Base-by-base conservation (phyloP, 2,329 filamentous ascomycete species). In the Epichloe brachyelytri region DNA sequence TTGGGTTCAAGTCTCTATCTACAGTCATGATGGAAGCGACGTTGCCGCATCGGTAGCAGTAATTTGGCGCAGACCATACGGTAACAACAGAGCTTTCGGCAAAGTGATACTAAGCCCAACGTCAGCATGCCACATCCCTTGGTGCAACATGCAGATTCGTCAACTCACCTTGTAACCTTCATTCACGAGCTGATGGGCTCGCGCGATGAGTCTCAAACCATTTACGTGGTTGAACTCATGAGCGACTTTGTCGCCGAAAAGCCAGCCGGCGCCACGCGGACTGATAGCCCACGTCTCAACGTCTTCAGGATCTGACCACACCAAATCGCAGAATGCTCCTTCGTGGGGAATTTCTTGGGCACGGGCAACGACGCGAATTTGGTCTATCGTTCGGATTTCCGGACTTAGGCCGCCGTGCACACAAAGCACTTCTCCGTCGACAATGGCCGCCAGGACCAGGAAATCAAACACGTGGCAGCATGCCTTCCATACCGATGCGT, bases 391-490 rank as follows among this genome's bases (percentile, higher is more conserved):
- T 65, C 96, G 87, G 60, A 98, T 97, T 62, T 88, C 88, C 2
- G 87, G 87, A 50, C 86, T 90, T 38, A 93, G 74, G 38, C 87
- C 93, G 61, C 93, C 93, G 68, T 98, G 93, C 34, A 98, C 93
- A 66, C 93, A 98, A 63, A 98, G 95, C 54, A 98, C 95, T 64
- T 96, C 89, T 62, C 96, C 87, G 64, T 98, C 94, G 61, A 98
- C 95, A 57, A 98, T 95, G 55, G 95, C 94, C 51, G 88, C 93
- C 20, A 98, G 77, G 2, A 94, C 95, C 33, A 98, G 80, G 68
- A 95, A 98, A 68, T 98, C 93, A 67, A 98, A 98, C 71, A 98
- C 95, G 66, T 98, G 93, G 56, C 93, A 98, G 68, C 96, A 98
- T 53, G 95, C 93, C 69, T 98, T 95, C 93, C 93, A 98, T n/a